phyloP scores from a whole-genome alignment of 768 basidiomycete genomes.

The Boletus vinaceobasis region DNA sequence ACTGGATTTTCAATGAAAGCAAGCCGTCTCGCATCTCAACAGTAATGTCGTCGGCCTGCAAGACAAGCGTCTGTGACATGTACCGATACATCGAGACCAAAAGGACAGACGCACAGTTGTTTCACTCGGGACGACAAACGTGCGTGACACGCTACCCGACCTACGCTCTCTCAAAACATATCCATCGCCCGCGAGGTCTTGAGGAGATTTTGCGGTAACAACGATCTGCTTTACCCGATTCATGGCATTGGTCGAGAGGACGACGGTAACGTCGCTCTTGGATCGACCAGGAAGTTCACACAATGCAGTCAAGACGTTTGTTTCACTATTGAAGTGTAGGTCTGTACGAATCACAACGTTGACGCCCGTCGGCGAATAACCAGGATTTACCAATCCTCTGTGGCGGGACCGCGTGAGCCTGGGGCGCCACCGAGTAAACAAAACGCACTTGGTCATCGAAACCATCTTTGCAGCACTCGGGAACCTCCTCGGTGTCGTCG shows the following conservation, averaged over 20 bases:
- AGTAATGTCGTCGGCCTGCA: conserved; percentile 51
- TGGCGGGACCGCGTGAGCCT: conserved; percentile 6
- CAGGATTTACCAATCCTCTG: conserved; percentile 27
- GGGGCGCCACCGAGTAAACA: not conserved
- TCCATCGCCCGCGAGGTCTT: conserved; percentile 37
- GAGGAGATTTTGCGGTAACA: conserved; percentile 47
- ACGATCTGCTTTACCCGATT: conserved; percentile 62
- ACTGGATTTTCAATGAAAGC: conserved; percentile 52
- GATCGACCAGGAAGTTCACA: conserved; percentile 71
- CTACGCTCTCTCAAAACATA: conserved; percentile 54
- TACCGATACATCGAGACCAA: not conserved
- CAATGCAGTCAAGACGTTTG: conserved; percentile 51
- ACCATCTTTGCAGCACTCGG: conserved; percentile 5
- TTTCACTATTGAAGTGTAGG: conserved; percentile 51
- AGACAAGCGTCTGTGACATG: conserved; percentile 7
- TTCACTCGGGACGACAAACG: conserved; percentile 51
- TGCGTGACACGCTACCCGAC: conserved; percentile 48
- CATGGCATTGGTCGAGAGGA: conserved; percentile 56
- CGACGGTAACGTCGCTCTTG: conserved; percentile 53
- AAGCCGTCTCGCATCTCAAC: conserved; percentile 60
- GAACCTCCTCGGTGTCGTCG: not conserved
- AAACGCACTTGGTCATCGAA: conserved; percentile 22
- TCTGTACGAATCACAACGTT: conserved; percentile 58
- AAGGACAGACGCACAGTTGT: conserved; percentile 47
- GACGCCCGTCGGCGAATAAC: conserved; percentile 14